Conservation (phyloP, 805 yeast species). For the Wickerhamomyces tratensis region DNA sequence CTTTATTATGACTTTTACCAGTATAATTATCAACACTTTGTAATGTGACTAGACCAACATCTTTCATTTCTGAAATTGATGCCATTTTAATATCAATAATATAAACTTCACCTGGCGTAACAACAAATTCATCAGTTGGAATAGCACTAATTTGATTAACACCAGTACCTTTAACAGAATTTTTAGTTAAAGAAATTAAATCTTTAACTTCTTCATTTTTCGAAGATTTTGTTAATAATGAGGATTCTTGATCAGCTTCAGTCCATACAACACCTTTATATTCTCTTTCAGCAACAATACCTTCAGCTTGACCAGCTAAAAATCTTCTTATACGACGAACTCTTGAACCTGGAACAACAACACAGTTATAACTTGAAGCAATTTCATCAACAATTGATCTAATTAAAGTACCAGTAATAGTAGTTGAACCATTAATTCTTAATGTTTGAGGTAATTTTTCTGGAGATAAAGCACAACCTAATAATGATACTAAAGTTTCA, state of each 20-base stretch:
- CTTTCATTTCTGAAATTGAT: conserved; percentile 42
- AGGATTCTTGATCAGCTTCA: conserved; percentile 68
- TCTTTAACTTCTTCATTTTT: conserved; percentile 24
- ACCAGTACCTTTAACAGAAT: conserved; percentile 23
- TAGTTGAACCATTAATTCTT: conserved; percentile 21
- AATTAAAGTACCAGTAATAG: conserved; percentile 59
- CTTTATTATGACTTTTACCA: conserved; percentile 46
- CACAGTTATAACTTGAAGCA: conserved; percentile 76
- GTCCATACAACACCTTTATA: conserved; percentile 90
- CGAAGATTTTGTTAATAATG: conserved; percentile 35
- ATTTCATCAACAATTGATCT: conserved; percentile 75
- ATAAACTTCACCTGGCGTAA: conserved; percentile 79
- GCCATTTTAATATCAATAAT: conserved; percentile 76
- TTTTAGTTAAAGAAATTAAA: conserved; percentile 26
- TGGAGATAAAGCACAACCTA: conserved; percentile 67
- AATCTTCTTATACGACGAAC: conserved; percentile 89
- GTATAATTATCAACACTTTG: conserved; percentile 55
- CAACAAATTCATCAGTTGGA: conserved; percentile 68
- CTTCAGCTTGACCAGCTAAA: conserved; percentile 92
- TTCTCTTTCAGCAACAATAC: conserved; percentile 83
- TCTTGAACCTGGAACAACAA: conserved; percentile 86
- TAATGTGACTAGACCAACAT: conserved; percentile 59
- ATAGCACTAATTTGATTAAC: conserved; percentile 44
- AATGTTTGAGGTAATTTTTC: conserved; percentile 59
- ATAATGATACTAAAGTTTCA: conserved; percentile 71